phyloP scores from a whole-genome alignment of 495 filamentous ascomycete species.

The Lasiosphaeriaceae sp. region DNA sequence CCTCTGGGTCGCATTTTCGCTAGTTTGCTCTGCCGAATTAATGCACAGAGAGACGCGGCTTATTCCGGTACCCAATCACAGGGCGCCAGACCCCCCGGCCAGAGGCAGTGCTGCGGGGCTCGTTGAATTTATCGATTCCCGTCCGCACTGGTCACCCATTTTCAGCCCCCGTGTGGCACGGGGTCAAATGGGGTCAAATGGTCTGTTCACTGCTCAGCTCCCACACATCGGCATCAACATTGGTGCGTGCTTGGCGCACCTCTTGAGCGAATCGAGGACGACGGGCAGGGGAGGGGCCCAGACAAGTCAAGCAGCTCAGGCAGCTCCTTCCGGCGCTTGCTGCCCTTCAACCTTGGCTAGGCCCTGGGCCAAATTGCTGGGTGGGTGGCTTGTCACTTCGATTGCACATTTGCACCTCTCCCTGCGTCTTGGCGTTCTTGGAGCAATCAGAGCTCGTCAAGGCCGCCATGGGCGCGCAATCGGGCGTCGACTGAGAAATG shows the following conservation, averaged over 20 bases:
- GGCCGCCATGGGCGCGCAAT: conserved; percentile 2
- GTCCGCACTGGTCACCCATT: background rate
- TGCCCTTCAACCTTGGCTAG: no score
- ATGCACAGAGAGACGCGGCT: no score
- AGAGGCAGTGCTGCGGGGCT: background rate
- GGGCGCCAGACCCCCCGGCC: no score
- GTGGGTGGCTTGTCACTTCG: background rate
- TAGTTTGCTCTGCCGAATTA: no score
- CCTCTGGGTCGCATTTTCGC: no score
- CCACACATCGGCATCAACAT: background rate
- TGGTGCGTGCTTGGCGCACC: background rate
- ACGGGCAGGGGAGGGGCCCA: no score
- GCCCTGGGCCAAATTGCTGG: background rate
- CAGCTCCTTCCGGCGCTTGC: no score
- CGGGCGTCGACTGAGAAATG: conserved; percentile 12
- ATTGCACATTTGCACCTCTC: background rate
- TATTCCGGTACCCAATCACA: no score
- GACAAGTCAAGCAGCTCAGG: no score
- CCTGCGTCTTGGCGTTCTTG: background rate
- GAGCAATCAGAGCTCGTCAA: background rate
- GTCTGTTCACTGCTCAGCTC: background rate
- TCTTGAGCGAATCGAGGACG: no score
- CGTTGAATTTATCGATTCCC: background rate
- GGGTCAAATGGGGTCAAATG: background rate
- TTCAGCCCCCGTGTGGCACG: background rate